Evolutionary conservation across 139 green algal species (phyloP).

Genomic region (Chlamydomonas schloesseri): DNA sequence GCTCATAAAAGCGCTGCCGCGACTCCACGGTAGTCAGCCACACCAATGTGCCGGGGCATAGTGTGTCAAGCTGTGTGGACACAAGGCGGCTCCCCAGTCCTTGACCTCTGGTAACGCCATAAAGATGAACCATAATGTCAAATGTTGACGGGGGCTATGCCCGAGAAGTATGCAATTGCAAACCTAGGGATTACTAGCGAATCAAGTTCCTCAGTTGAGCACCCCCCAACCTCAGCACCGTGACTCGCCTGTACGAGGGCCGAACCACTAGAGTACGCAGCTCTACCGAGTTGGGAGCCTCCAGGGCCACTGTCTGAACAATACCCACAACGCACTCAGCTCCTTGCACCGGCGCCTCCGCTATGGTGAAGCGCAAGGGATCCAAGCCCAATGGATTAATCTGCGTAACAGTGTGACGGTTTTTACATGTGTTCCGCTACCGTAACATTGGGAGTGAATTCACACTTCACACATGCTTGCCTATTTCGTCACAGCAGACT

Average conservation of each 20-base stretch:
- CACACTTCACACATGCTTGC: not conserved
- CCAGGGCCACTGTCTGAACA: not conserved
- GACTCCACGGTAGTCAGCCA: slow-evolving; percentile 21
- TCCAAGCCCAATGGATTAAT: slow-evolving; percentile 24
- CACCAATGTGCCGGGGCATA: not conserved
- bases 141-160: not conserved
- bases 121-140: not conserved
- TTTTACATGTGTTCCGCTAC: not conserved
- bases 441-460: not conserved
- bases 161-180: too few relatives aligned
- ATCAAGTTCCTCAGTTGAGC: too few relatives aligned
- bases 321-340: not conserved
- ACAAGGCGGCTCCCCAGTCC: slow-evolving; percentile 13
- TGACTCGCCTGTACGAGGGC: not conserved
- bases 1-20: slow-evolving; percentile 2
- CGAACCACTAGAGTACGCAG: slow-evolving; percentile 20
- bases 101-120: not conserved
- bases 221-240: not conserved
- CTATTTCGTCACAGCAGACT: not conserved
- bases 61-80: not conserved
- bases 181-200: too few relatives aligned
- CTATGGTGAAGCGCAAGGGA: slow-evolving; percentile 2
- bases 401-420: not conserved
- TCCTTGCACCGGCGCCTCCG: not conserved
- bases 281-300: not conserved